phyloP scores from a whole-genome alignment of 495 filamentous ascomycete species.

The Parathielavia hyrcaniae region DNA sequence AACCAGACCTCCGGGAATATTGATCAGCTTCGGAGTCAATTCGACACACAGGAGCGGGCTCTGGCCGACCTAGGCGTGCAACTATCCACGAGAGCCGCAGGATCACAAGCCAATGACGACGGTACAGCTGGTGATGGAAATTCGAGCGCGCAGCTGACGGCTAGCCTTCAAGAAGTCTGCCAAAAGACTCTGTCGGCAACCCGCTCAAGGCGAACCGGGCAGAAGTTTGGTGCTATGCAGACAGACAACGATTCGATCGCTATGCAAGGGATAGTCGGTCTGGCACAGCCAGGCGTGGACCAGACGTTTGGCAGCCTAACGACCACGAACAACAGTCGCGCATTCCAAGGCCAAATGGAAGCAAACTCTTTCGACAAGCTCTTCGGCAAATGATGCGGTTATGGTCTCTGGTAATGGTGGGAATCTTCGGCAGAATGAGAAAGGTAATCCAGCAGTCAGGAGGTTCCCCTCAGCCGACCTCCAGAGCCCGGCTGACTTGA shows the following conservation, averaged over 20 bases:
- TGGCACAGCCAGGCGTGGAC: slow-evolving; percentile 12
- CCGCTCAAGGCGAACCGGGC: slow-evolving; percentile 5
- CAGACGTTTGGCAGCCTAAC: slow-evolving; percentile 3
- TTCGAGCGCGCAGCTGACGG: slow-evolving; percentile 4
- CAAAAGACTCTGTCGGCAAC: slow-evolving; percentile 11
- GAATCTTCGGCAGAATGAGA: too few relatives aligned
- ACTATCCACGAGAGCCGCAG: slow-evolving; percentile 8
- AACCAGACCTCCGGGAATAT: slow-evolving; percentile 8
- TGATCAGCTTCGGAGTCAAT: slow-evolving; percentile 12
- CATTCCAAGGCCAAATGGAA: slow-evolving; percentile 13
- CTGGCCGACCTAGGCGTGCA: slow-evolving; percentile 7
- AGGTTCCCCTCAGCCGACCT: too few relatives aligned
- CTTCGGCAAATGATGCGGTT: slow-evolving; percentile 7
- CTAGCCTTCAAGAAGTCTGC: slow-evolving; percentile 8
- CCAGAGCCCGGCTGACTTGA: too few relatives aligned
- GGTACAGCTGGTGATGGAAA: slow-evolving; percentile 5
- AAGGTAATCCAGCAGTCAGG: too few relatives aligned
- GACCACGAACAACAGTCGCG: slow-evolving; percentile 2
- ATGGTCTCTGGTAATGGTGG: too few relatives aligned
- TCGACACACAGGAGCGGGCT: slow-evolving; percentile 12
- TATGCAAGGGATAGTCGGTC: slow-evolving; percentile 14
- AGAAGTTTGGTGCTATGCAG: slow-evolving; percentile 13
- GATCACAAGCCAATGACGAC: slow-evolving; percentile 2
- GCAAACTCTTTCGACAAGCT: slow-evolving; percentile 11
- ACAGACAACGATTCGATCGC: slow-evolving; percentile 11